Conservation (phyloP, 495 filamentous ascomycete species). For the Xanthoparmelia taractica region DNA sequence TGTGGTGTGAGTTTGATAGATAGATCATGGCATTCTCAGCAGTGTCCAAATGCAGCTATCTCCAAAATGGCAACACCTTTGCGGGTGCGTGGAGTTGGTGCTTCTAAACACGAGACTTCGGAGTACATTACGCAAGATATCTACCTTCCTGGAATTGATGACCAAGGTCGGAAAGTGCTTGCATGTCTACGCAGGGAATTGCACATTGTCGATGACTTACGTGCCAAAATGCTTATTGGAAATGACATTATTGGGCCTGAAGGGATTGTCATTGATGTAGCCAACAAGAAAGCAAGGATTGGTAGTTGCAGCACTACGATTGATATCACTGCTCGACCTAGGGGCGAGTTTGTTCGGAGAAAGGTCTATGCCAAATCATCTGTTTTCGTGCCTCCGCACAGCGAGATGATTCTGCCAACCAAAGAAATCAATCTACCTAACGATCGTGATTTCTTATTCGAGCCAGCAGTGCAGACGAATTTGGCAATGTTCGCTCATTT, state of each 20-base stretch:
- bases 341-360: no score
- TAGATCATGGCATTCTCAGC: background rate
- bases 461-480: background rate
- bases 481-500: background rate
- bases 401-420: background rate
- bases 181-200: background rate
- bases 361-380: no score
- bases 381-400: no score
- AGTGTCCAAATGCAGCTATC: background rate
- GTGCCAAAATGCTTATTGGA: slow-evolving; percentile 1
- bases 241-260: background rate
- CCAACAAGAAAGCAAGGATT: no score
- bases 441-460: background rate
- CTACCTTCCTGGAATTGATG: background rate
- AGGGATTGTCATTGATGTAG: background rate
- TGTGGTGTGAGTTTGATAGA: background rate
- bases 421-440: background rate
- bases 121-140: background rate
- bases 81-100: background rate
- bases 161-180: background rate
- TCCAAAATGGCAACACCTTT: background rate
- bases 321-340: no score
- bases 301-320: no score
- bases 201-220: slow-evolving; percentile 3
- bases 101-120: background rate